Evolutionary conservation across 306 rosid species (phyloP), one percentile per base, ranked within the genome.

Genomic region (Spatholobus suberectus): DNA sequence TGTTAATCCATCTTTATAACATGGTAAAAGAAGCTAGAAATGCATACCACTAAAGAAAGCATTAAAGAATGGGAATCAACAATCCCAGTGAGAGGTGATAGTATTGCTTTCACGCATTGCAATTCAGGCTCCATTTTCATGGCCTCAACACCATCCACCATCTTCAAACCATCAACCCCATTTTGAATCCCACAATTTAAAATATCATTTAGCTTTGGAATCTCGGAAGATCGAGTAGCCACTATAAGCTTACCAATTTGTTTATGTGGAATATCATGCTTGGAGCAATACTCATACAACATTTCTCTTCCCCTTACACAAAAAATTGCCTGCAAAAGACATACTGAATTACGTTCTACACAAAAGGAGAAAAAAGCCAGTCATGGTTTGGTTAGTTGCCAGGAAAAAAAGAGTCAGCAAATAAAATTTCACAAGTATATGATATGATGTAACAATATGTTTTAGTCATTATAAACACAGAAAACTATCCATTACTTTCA

Each of bases 181-280:
- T 93, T 95, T 73, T 81, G 87, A 74, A 83, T 89, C 79, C 93
- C 98, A 29, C 20, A 65, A 47, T 83, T 81, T 86, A 93, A 73
- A 52, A 95, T 52, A 32, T 86, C 80, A 81, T 88, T 76, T 85
- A 95, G 70, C 86, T 93, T 91, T 0, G 88, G 90, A 80, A 95
- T 84, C 89, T 95, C 97, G 0, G 95, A 91, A 21, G 88, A 20
- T 59, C 87, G 77, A n/a, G 95, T 90, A 26, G 97, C 98, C 84
- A 95, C 98, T 58, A 95, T 89, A 44, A 95, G 98, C 85, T 95
- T 95, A 12, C 98, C 97, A 41, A 86, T 78, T 86, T 86, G 95
- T 74, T 91, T 77, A 70, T 93, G 93, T 43, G 94, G 97, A 81
- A 95, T 86, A 72, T 85, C 70, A 34, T 80, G 90, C 79, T 90